A percentile compares a stretch with the other conserved stretches of the same genome.
phyloP scores from a whole-genome alignment of 2,329 filamentous ascomycete genomes.

The Leptodontidium sp. region DNA sequence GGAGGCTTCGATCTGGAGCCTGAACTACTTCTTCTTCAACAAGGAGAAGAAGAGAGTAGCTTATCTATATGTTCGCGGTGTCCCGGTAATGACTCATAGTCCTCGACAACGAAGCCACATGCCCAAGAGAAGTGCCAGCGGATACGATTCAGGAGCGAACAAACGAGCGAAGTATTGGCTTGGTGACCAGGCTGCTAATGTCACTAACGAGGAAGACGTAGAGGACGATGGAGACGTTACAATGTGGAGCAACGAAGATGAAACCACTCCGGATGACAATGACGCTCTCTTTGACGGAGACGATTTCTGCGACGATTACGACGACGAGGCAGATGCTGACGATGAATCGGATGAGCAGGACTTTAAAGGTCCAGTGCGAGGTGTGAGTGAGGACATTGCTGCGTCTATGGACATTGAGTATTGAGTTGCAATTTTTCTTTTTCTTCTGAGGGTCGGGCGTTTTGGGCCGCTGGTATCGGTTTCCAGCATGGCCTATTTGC shows the following conservation, averaged over 20 bases:
- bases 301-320: slow-evolving; percentile 51
- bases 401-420: slow-evolving; percentile 67
- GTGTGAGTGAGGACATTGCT: slow-evolving; percentile 70
- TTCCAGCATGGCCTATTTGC: slow-evolving; percentile 15
- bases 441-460: slow-evolving; percentile 23
- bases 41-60: slow-evolving; percentile 89
- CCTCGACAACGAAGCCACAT: slow-evolving; percentile 54
- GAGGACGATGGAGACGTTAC: slow-evolving; percentile 50
- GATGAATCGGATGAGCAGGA: slow-evolving; percentile 50
- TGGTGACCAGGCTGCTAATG: slow-evolving; percentile 65
- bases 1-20: slow-evolving; percentile 91
- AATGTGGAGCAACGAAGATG: slow-evolving; percentile 54
- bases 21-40: slow-evolving; percentile 99
- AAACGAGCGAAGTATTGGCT: slow-evolving; percentile 93
- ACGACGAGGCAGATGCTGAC: slow-evolving; percentile 48
- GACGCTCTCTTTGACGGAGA: slow-evolving; percentile 59
- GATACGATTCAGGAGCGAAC: slow-evolving; percentile 62
- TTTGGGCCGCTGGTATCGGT: slow-evolving; percentile 31
- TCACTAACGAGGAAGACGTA: slow-evolving; percentile 51
- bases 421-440: slow-evolving; percentile 25
- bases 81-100: slow-evolving; percentile 76
- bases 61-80: slow-evolving; percentile 91
- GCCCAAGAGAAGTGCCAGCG: slow-evolving; percentile 41
- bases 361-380: slow-evolving; percentile 57
- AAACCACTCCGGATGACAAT: slow-evolving; percentile 52